Conservation (phyloP, 208 protist genomes). For the Trypanosoma brucei region DNA sequence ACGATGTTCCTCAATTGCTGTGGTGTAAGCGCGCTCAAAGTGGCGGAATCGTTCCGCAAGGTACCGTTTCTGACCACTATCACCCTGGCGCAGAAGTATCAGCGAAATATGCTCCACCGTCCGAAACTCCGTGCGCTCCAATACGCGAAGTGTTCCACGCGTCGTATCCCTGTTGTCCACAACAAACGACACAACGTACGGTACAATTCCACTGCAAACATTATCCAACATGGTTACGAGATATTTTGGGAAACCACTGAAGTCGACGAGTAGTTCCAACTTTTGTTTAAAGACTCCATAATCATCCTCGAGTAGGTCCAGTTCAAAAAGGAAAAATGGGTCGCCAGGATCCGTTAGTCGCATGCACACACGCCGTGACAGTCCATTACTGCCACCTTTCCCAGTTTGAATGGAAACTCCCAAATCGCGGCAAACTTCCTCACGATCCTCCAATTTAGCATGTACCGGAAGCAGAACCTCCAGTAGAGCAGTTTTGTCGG, state of each 20-base stretch:
- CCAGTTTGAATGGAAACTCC: conserved; percentile 34
- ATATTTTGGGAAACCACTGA: conserved; percentile 72
- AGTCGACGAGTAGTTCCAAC: conserved; percentile 80
- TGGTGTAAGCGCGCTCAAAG: conserved; percentile 42
- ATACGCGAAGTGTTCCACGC: conserved; percentile 59
- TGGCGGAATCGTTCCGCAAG: conserved; percentile 78
- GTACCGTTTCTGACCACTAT: conserved; percentile 78
- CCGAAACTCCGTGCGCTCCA: conserved; percentile 70
- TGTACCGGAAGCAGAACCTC: conserved; percentile 38
- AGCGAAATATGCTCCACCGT: conserved; percentile 85
- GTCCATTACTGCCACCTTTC: conserved; percentile 31
- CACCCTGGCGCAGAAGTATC: conserved; percentile 65
- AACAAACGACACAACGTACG: conserved; percentile 32
- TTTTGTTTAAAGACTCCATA: conserved; percentile 75
- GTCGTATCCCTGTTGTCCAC: conserved; percentile 26
- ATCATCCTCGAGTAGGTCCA: conserved; percentile 82
- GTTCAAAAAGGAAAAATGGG: conserved; percentile 81
- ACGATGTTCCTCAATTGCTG: conserved; percentile 16
- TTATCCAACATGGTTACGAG: conserved; percentile 62
- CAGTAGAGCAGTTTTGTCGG: conserved; percentile 27
- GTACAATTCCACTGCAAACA: conserved; percentile 34
- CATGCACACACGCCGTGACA: conserved; percentile 43
- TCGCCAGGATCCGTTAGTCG: conserved; percentile 75
- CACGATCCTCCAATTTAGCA: conserved; percentile 28
- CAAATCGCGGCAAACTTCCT: conserved; percentile 31